Base-by-base conservation (phyloP, 1,139 yeast genomes). In the Nakaseomyces glabratus region DNA sequence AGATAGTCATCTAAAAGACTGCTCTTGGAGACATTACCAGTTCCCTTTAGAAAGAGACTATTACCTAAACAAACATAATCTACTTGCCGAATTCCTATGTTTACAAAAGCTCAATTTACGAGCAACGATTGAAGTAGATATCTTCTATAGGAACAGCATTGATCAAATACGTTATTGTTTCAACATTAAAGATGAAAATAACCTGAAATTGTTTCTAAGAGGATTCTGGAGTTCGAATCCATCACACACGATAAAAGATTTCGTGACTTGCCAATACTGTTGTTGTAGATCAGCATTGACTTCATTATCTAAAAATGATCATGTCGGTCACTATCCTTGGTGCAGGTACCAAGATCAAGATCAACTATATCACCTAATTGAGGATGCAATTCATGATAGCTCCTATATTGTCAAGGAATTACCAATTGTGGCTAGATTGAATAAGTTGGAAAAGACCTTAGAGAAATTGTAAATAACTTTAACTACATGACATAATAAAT, bases 291-390 rank as follows among this genome's bases (percentile, higher is more conserved):
- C 44, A 1, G 41, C 36, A 9, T 11, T 32, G 14, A 20, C 17
- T 9, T 35, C 38, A n/a, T 26, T 42, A 20, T 24, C 34, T 15
- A 30, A 26, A 6, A 37, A 35, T 6, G 28, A 28, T 5, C 33
- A 29, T 20, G 39, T 41, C 21, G 43, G 39, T 6, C 51, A 47
- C 29, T 38, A 39, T 4, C 18, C 28, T 4, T 47, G 51, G 51
- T 46, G 51, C 36, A 39, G 41, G 12, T 45, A 45, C 25, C 38
- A 32, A 23, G 39, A 47, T 13, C 37, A 36, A 18, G 21, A 20
- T 11, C 19, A 31, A 32, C 30, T 42, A 10, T 11, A 37, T 4
- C 11, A 9, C 8, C 37, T 42, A 41, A 34, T 42, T 12, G 28
- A 17, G 21, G 21, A 24, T 12, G n/a, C 24, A 14, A 14, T 35